phyloP scores from a whole-genome alignment of 2,329 filamentous ascomycete species.

The Parascedosporium putredinis region DNA sequence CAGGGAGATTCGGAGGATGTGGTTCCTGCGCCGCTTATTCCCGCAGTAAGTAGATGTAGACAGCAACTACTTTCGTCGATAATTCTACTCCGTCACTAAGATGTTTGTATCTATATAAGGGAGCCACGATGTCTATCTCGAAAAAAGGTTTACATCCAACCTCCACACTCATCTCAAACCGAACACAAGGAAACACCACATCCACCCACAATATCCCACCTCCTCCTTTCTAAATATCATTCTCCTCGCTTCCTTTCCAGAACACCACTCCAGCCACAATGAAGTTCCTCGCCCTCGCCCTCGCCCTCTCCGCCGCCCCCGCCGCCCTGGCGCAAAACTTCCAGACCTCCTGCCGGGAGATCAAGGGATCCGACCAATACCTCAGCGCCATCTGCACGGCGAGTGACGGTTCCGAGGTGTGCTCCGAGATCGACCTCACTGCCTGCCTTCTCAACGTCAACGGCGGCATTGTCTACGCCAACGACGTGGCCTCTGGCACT shows the following conservation, averaged over 20 bases:
- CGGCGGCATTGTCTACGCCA: background rate
- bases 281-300: conserved; percentile 4
- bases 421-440: conserved; percentile 3
- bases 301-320: conserved; percentile 3
- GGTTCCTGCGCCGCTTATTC: too few relatives aligned
- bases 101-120: too few relatives aligned
- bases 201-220: too few relatives aligned
- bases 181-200: too few relatives aligned
- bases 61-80: too few relatives aligned
- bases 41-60: too few relatives aligned
- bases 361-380: conserved; percentile 2
- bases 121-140: too few relatives aligned
- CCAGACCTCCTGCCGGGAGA: background rate
- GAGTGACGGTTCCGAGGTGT: background rate
- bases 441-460: background rate
- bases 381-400: conserved; percentile 2
- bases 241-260: background rate
- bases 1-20: too few relatives aligned
- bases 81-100: too few relatives aligned
- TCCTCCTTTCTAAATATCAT: too few relatives aligned
- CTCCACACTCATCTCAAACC: too few relatives aligned
- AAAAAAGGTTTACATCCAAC: too few relatives aligned
- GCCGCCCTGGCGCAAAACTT: conserved; percentile 2
- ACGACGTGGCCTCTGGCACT: background rate
- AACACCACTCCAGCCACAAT: background rate